phyloP scores from a whole-genome alignment of 2,329 filamentous ascomycete species.

The Myriosclerotinia duriaeana region DNA sequence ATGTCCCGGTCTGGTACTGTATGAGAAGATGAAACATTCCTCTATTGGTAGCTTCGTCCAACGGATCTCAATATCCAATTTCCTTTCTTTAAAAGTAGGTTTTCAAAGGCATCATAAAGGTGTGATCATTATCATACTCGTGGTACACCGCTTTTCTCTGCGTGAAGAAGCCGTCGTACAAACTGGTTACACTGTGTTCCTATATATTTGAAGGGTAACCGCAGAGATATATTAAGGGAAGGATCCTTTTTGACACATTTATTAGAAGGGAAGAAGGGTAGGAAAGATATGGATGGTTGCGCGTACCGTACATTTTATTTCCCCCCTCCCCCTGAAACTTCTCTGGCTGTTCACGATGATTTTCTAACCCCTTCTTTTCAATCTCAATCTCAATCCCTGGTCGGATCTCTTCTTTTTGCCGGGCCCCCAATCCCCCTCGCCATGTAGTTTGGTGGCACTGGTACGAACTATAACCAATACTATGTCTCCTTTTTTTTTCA shows the following conservation, averaged over 20 bases:
- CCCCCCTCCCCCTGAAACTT: conserved; percentile 3
- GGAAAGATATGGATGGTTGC: background rate
- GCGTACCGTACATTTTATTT: background rate
- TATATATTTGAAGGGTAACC: conserved; percentile 1
- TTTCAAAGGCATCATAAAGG: background rate
- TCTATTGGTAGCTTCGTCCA: conserved; percentile 11
- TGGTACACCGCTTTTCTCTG: conserved; percentile 14
- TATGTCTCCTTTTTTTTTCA: too few relatives aligned
- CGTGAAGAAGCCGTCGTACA: background rate
- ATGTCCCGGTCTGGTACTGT: too few relatives aligned
- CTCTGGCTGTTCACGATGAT: background rate
- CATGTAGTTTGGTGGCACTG: too few relatives aligned
- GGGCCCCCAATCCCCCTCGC: too few relatives aligned
- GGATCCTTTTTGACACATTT: too few relatives aligned
- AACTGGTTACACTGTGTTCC: background rate
- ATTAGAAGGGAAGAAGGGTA: background rate
- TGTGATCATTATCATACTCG: background rate
- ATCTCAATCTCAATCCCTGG: conserved; percentile 11
- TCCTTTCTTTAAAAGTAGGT: background rate
- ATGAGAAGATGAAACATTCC: too few relatives aligned
- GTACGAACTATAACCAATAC: too few relatives aligned
- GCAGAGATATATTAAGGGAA: conserved; percentile 1
- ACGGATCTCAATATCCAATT: conserved; percentile 7
- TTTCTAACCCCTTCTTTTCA: too few relatives aligned
- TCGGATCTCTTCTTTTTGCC: background rate